A percentile compares a stretch with the other conserved stretches of the same genome.
These are phyloP conservation scores for Neopestalotiopsis sp. DNA, from an alignment of 2,329 filamentous ascomycete genomes.

Conservation along the genomic window DNA sequence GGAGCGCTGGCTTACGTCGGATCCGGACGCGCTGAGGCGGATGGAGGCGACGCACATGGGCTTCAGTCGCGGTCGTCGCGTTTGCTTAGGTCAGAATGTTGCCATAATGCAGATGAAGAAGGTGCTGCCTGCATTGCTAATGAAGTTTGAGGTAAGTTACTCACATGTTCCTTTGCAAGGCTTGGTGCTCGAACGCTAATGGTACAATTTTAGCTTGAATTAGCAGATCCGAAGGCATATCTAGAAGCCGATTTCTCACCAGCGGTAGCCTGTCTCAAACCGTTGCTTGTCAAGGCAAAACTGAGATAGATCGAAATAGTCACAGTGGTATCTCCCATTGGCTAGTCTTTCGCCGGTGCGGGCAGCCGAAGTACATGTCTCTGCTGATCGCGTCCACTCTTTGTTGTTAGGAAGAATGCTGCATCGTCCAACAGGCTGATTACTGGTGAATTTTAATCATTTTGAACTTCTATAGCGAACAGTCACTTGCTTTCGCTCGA, in stretches of 20 bases:
- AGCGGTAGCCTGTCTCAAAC: background rate
- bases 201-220: background rate
- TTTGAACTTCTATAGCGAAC: too few species aligned
- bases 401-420: too few species aligned
- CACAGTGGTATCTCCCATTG: too few species aligned
- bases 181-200: background rate
- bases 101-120: slow-evolving; percentile 34
- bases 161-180: background rate
- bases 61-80: slow-evolving; percentile 31
- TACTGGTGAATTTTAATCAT: too few species aligned
- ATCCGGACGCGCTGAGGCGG: slow-evolving; percentile 27
- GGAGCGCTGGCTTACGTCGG: slow-evolving; percentile 31
- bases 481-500: too few species aligned
- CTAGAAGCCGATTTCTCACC: background rate
- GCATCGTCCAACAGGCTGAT: too few species aligned
- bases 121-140: slow-evolving; percentile 29
- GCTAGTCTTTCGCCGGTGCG: too few species aligned
- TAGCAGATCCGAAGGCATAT: background rate
- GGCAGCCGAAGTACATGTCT: too few species aligned
- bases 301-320: background rate
- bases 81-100: slow-evolving; percentile 31
- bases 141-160: slow-evolving; percentile 30
- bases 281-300: background rate
- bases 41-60: slow-evolving; percentile 34
- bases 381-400: too few species aligned